These are phyloP conservation scores for Agaricus sinodeliciosus DNA, from an alignment of 768 basidiomycete genomes.

Conservation along the genomic window DNA sequence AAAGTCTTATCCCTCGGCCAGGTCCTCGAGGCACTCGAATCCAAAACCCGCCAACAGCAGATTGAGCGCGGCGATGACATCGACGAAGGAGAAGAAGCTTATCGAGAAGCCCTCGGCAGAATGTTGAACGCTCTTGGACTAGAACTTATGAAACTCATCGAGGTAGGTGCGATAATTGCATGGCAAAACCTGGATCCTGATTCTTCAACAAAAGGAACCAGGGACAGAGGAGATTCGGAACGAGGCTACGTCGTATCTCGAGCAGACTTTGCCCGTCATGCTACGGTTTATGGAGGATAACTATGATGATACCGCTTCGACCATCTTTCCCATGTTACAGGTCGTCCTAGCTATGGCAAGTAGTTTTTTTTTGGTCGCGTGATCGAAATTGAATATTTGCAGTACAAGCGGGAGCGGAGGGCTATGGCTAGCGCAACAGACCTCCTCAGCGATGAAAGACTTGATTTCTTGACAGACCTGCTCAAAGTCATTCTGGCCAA, in stretches of 20 bases:
- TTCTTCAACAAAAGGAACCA: conserved; percentile 41
- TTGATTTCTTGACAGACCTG: conserved; percentile 71
- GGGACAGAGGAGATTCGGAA: conserved; percentile 50
- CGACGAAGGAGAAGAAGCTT: conserved; percentile 86
- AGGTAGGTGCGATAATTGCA: conserved; percentile 43
- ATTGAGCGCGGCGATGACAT: conserved; percentile 56
- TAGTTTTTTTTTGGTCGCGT: conserved; percentile 11
- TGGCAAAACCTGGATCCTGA: conserved; percentile 11
- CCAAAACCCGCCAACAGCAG: conserved; percentile 65
- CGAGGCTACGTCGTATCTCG: conserved; percentile 59
- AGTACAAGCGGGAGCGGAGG: conserved; percentile 81
- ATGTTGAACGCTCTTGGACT: conserved; percentile 76
- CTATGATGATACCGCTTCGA: conserved; percentile 83
- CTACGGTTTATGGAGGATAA: conserved; percentile 86
- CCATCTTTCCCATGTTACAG: conserved; percentile 77
- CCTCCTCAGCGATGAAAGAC: conserved; percentile 58
- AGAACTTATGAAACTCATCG: conserved; percentile 79
- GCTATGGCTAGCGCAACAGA: conserved; percentile 34
- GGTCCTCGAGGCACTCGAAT: conserved; percentile 76
- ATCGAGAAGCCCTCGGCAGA: conserved; percentile 83
- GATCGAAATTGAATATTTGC: conserved; percentile 1
- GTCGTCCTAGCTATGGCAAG: conserved; percentile 69
- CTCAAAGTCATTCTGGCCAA: conserved; percentile 78
- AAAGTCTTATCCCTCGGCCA: conserved; percentile 83
- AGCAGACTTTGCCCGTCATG: conserved; percentile 71